Percentiles rank a stretch among this genome's conserved stretches.
Evolutionary conservation across 495 filamentous ascomycete species (phyloP).

Genomic region (Trichoderma virens): DNA sequence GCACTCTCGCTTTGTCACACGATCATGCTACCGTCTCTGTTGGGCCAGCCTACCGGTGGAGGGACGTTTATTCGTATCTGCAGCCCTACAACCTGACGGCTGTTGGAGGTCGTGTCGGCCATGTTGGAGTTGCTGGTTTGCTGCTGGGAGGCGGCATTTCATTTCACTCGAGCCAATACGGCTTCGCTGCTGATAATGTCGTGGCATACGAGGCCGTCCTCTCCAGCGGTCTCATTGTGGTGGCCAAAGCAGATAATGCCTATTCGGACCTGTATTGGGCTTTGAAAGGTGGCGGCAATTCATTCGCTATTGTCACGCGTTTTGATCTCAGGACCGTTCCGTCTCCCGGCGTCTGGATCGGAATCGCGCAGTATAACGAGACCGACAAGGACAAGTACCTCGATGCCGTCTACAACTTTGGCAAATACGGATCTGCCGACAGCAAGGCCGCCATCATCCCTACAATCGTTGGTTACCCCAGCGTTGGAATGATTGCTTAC

Average conservation of each 20-base stretch:
- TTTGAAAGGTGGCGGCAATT: too few species aligned
- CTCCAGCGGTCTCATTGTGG: conserved; percentile 38
- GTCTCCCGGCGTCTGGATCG: too few species aligned
- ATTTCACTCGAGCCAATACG: conserved; percentile 21
- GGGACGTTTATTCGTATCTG: conserved; percentile 32
- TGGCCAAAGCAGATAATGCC: conserved; percentile 20
- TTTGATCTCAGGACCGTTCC: too few species aligned
- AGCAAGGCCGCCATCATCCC: conserved; percentile 1
- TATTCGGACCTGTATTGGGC: too few species aligned
- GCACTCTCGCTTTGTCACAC: neutral
- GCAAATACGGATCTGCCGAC: neutral
- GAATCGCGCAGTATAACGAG: too few species aligned
- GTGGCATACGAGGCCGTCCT: conserved; percentile 40
- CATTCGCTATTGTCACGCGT: too few species aligned
- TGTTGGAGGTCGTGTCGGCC: conserved; percentile 30
- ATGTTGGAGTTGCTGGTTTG: conserved; percentile 34
- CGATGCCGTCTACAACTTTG: too few species aligned
- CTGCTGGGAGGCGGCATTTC: conserved; percentile 24
- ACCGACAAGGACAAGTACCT: too few species aligned
- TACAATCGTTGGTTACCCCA: neutral
- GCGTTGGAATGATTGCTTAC: neutral
- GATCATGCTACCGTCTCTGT: conserved; percentile 13
- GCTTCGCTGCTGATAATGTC: conserved; percentile 39
- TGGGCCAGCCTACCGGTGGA: conserved; percentile 35
- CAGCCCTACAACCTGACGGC: conserved; percentile 28